A percentile compares a stretch with the other conserved stretches of the same genome.
Evolutionary conservation across 2,329 filamentous ascomycete species (phyloP).

Genomic region (Rutstroemia sp.): DNA sequence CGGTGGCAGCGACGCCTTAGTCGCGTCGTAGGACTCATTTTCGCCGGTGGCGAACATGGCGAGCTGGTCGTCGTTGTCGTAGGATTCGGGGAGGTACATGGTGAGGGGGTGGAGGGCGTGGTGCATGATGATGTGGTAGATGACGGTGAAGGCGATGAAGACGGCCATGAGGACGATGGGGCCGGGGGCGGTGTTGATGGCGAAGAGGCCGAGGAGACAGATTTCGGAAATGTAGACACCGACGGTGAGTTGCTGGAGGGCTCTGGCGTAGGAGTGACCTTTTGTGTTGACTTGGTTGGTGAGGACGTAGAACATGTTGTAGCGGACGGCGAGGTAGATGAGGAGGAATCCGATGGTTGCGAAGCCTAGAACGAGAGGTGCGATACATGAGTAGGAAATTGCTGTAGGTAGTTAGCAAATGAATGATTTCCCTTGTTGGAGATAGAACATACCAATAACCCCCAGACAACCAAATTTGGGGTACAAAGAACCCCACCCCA

Average conservation of each 20-base stretch:
- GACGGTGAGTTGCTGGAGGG: constrained; percentile 74
- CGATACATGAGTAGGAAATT: constrained; percentile 78
- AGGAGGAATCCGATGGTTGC: constrained; percentile 68
- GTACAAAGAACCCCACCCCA: constrained; percentile 78
- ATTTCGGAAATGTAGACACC: constrained; percentile 78
- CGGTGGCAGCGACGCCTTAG: constrained; percentile 19
- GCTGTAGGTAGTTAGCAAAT: constrained; percentile 39
- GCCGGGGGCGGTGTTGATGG: constrained; percentile 57
- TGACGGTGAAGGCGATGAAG: constrained; percentile 62
- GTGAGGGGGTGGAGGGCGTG: constrained; percentile 67
- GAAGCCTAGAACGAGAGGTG: constrained; percentile 77
- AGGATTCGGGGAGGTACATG: constrained; percentile 66
- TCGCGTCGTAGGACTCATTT: constrained; percentile 15
- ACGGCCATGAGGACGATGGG: constrained; percentile 70
- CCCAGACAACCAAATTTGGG: constrained; percentile 74
- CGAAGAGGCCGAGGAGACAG: constrained; percentile 80
- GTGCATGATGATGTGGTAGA: constrained; percentile 68
- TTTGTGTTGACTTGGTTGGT: constrained; percentile 79
- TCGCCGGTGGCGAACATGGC: constrained; percentile 15
- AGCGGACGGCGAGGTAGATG: constrained; percentile 81
- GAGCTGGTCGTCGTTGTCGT: constrained; percentile 46
- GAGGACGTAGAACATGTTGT: constrained; percentile 82
- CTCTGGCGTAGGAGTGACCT: constrained; percentile 77
- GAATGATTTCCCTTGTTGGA: background rate
- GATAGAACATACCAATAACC: constrained; percentile 55